Evolutionary conservation across 2,329 filamentous ascomycete genomes (phyloP).

Genomic region (Penicillium fuscoglaucum): DNA sequence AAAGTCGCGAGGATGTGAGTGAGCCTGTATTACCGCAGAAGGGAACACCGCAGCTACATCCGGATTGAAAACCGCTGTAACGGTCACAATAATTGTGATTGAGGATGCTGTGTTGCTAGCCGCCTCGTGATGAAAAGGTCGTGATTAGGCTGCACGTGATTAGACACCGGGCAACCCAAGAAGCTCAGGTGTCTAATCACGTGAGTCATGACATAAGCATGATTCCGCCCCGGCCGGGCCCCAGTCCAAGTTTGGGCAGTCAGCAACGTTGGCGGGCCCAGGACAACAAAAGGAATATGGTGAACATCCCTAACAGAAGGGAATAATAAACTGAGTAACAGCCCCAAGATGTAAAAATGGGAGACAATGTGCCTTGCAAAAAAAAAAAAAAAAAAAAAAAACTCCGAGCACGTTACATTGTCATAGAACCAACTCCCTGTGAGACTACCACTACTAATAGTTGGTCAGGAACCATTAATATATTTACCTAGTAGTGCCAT

Average conservation of each 20-base stretch:
- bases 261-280: neutral
- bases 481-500: neutral
- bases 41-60: slow-evolving; percentile 36
- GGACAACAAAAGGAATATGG: neutral
- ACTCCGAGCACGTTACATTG: neutral
- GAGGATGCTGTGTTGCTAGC: slow-evolving; percentile 21
- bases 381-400: neutral
- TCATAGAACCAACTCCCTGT: neutral
- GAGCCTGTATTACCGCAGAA: slow-evolving; percentile 30
- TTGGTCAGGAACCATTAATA: neutral
- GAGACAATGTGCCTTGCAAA: neutral
- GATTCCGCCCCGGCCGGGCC: neutral
- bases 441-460: neutral
- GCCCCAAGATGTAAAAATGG: no score
- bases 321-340: neutral
- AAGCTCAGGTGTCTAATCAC: neutral
- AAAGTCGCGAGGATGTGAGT: slow-evolving; percentile 28
- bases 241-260: no score
- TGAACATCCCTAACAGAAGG: neutral
- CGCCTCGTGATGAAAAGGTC: slow-evolving; percentile 27
- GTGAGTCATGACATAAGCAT: neutral
- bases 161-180: neutral
- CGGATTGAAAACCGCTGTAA: slow-evolving; percentile 36
- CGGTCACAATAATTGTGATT: slow-evolving; percentile 29
- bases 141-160: slow-evolving; percentile 7